A percentile compares a stretch with the other conserved stretches of the same genome.
Conservation (phyloP, 805 yeast genomes). For the Nakazawaea ambrosiae region DNA sequence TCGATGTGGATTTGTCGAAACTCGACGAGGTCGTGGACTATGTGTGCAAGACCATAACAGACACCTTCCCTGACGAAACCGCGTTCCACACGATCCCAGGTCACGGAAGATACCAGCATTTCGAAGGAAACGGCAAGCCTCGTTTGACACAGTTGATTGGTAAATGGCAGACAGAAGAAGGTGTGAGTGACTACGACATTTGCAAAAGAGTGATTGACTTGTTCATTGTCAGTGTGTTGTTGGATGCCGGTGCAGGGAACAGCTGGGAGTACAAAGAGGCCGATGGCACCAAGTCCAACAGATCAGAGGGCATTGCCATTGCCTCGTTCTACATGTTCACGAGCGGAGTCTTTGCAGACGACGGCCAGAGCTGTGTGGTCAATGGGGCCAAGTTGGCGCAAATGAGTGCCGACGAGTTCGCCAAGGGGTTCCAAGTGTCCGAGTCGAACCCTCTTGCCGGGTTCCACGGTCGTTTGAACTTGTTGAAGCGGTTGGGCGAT, state of each 20-base stretch:
- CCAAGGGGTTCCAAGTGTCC: slow-evolving; percentile 40
- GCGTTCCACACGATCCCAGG: slow-evolving; percentile 44
- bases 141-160: slow-evolving; percentile 38
- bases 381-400: slow-evolving; percentile 32
- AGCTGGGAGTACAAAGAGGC: slow-evolving; percentile 43
- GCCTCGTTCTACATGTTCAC: slow-evolving; percentile 50
- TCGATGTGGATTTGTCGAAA: slow-evolving; percentile 36
- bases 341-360: slow-evolving; percentile 34
- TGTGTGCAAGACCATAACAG: slow-evolving; percentile 35
- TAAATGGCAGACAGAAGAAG: slow-evolving; percentile 23
- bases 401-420: slow-evolving; percentile 29
- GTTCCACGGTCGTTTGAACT: slow-evolving; percentile 41
- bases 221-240: slow-evolving; percentile 50
- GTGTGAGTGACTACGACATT: slow-evolving; percentile 29
- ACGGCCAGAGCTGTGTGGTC: slow-evolving; percentile 33
- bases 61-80: slow-evolving; percentile 36
- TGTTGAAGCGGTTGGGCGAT: slow-evolving; percentile 41
- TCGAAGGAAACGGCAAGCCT: slow-evolving; percentile 40
- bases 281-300: slow-evolving; percentile 23
- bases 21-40: slow-evolving; percentile 36
- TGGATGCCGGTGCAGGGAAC: slow-evolving; percentile 68
- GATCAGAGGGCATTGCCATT: slow-evolving; percentile 63
- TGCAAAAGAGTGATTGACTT: slow-evolving; percentile 50
- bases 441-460: slow-evolving; percentile 45
- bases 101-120: slow-evolving; percentile 65